Evolutionary conservation across 1,284 basidiomycete genomes (phyloP).

Genomic region (Sphagnurus paluster): DNA sequence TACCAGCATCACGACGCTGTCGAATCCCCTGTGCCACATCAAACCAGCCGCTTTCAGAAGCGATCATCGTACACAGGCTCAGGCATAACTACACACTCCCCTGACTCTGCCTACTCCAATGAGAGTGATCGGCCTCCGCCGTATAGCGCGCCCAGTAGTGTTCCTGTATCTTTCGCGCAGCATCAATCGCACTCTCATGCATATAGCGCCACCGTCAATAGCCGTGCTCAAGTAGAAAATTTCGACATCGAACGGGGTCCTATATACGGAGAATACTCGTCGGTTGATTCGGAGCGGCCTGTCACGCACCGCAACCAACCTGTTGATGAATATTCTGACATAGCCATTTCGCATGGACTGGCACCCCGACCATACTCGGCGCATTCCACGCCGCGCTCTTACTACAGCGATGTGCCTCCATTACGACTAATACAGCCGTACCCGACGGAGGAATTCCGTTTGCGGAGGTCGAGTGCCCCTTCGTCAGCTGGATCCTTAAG

Average conservation of each 20-base stretch:
- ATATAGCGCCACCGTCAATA: constrained; percentile 1
- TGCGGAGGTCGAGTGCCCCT: constrained; percentile 8
- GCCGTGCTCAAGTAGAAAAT: constrained; percentile 2
- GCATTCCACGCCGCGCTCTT: constrained; percentile 26
- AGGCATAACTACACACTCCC: constrained; percentile 11
- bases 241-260: constrained; percentile 11
- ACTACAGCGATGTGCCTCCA: constrained; percentile 22
- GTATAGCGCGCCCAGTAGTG: constrained; percentile 14
- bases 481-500: constrained; percentile 4
- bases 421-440: constrained; percentile 14
- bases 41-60: constrained; percentile 12
- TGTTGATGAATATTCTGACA: constrained; percentile 21
- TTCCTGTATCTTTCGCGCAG: constrained; percentile 13
- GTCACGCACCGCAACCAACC: constrained; percentile 13
- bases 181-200: constrained; percentile 7
- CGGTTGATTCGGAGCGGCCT: constrained; percentile 11
- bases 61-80: constrained; percentile 16
- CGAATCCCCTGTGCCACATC: constrained; percentile 10
- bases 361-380: constrained; percentile 25
- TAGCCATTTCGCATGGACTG: constrained; percentile 22
- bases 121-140: constrained; percentile 15
- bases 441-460: constrained; percentile 11
- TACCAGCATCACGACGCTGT: constrained; percentile 12
- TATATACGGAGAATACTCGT: constrained; percentile 12
- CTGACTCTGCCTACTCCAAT: constrained; percentile 13